Evolutionary conservation across 208 protist species (phyloP).

Genomic region (Herpetomonas samuelpessoai): DNA sequence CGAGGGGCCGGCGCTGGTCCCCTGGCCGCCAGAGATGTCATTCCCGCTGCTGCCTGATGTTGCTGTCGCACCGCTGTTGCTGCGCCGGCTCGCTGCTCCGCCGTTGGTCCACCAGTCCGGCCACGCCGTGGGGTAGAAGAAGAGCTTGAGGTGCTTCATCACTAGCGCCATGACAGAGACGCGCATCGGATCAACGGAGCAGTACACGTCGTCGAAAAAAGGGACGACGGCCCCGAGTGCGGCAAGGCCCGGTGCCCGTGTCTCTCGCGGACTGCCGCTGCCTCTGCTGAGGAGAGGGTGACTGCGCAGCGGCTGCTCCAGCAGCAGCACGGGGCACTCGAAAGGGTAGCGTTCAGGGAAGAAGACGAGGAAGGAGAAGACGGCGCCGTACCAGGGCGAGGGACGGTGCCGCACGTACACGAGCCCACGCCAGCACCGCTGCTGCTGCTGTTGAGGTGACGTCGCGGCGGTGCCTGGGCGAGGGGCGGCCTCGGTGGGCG

Average conservation of each 20-base stretch:
- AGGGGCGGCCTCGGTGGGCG: slow-evolving; percentile 8
- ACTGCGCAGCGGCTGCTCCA: slow-evolving; percentile 36
- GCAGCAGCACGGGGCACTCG: slow-evolving; percentile 51
- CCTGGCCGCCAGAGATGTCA: no score
- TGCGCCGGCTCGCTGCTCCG: not conserved
- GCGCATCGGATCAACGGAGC: slow-evolving; percentile 58
- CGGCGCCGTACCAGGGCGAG: slow-evolving; percentile 68
- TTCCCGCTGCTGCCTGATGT: no score
- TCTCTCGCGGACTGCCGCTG: not conserved
- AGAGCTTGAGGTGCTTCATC: slow-evolving; percentile 42
- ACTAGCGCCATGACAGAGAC: slow-evolving; percentile 62
- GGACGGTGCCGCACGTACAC: slow-evolving; percentile 32
- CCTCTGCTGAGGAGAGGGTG: slow-evolving; percentile 41
- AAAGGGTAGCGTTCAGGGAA: slow-evolving; percentile 67
- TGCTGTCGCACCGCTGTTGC: no score
- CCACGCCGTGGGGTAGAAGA: slow-evolving; percentile 65
- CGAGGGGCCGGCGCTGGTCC: no score
- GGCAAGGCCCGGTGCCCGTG: not conserved
- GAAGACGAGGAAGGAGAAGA: slow-evolving; percentile 53
- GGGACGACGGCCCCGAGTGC: slow-evolving; percentile 2
- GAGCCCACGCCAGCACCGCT: slow-evolving; percentile 39
- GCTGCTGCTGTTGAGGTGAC: slow-evolving; percentile 10
- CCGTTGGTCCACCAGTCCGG: slow-evolving; percentile 10
- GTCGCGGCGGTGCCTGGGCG: not conserved
- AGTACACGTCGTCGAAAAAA: slow-evolving; percentile 62